Conservation (phyloP, 108 stramenopile species). For the Nannochloropsis salina region DNA sequence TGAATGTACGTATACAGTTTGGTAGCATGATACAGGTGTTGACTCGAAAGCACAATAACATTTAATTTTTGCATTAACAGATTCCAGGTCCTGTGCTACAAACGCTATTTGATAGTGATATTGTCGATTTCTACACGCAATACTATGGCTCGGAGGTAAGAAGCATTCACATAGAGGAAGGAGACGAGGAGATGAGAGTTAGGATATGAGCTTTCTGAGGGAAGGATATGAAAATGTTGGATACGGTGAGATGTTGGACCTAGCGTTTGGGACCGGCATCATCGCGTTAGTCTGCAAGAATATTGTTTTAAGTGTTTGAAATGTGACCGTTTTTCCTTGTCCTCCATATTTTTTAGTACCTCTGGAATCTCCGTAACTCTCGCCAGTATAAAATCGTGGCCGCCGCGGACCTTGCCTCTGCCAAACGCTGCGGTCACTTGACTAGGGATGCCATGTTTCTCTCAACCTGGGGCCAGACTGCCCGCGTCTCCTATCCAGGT, state of each 20-base stretch:
- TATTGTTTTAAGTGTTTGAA: too few relatives aligned
- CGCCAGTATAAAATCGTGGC: conserved; percentile 14
- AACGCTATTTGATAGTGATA: background rate
- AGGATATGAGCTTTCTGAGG: too few relatives aligned
- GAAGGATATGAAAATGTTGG: too few relatives aligned
- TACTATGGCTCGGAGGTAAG: conserved; percentile 13
- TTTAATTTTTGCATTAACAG: background rate
- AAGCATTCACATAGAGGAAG: background rate
- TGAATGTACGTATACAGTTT: background rate
- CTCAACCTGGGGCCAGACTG: background rate
- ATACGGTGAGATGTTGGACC: too few relatives aligned
- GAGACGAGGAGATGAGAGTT: background rate
- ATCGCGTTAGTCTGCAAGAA: too few relatives aligned
- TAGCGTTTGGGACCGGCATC: too few relatives aligned
- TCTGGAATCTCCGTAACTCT: background rate
- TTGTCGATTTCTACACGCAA: background rate
- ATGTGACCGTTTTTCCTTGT: background rate
- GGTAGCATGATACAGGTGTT: background rate
- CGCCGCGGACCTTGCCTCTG: background rate
- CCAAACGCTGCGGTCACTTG: background rate
- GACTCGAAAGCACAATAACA: background rate
- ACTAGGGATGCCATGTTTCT: conserved; percentile 8
- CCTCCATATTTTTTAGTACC: background rate
- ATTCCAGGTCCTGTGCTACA: background rate
- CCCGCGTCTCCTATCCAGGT: background rate